Evolutionary conservation across 1,284 basidiomycete genomes (phyloP).

Genomic region (Marasmius fiardii): DNA sequence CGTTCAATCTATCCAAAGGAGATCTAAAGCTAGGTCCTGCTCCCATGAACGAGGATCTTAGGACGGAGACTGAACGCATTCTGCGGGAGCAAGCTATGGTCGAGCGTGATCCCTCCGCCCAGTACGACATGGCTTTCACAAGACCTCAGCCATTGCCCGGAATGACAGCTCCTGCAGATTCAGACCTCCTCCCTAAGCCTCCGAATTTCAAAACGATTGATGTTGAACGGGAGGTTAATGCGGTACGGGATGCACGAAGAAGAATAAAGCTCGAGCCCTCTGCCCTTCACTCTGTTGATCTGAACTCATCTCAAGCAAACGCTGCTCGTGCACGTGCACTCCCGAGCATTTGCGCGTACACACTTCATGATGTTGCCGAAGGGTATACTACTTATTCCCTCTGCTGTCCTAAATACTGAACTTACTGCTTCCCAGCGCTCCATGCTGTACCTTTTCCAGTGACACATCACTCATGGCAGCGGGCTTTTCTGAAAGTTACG

Average conservation of each 20-base stretch:
- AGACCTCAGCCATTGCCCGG: conserved; percentile 48
- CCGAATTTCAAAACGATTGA: conserved; percentile 84
- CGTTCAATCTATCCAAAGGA: conserved; percentile 73
- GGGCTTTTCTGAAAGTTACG: conserved; percentile 95
- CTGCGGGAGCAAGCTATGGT: conserved; percentile 69
- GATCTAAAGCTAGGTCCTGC: conserved; percentile 82
- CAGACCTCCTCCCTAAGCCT: conserved; percentile 79
- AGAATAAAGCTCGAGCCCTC: conserved; percentile 85
- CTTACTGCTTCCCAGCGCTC: conserved; percentile 49
- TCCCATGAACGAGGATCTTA: conserved; percentile 76
- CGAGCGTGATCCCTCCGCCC: conserved; percentile 62
- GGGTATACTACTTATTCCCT: conserved; percentile 46
- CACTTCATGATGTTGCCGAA: conserved; percentile 87
- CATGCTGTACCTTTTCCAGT: conserved; percentile 86
- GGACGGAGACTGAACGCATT: conserved; percentile 73
- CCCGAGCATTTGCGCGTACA: conserved; percentile 92
- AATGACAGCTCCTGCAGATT: conserved; percentile 58
- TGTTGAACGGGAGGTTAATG: conserved; percentile 89
- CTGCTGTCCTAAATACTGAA: conserved; percentile 10
- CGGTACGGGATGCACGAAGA: conserved; percentile 86
- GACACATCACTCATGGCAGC: conserved; percentile 95
- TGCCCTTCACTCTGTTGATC: conserved; percentile 49
- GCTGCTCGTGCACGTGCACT: conserved; percentile 59
- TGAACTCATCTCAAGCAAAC: conserved; percentile 54
- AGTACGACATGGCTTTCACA: conserved; percentile 58